Evolutionary conservation across 331 rosid species (phyloP), one percentile per base, ranked within the genome.

Genomic region (Spiraea crenata): DNA sequence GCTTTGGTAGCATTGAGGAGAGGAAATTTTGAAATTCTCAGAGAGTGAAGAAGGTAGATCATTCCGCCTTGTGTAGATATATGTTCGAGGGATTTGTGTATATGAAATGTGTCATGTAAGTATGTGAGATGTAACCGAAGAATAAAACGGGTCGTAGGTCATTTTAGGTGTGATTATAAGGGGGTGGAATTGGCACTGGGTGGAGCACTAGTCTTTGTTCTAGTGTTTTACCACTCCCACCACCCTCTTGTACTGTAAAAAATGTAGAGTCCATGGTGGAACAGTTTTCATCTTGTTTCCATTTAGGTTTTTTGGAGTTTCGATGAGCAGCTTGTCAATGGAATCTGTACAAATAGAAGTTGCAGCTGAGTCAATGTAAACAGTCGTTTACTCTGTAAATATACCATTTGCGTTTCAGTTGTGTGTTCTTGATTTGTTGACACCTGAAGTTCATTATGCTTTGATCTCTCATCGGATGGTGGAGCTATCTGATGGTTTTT

Each of bases 281-380:
- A 37, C 60, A 34, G 42, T 65, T 74, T 71, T 76, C 65, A 1
- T 57, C 67, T 58, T 69, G 57, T 74, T 56, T 74, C 63, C 69
- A 13, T 34, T 63, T 40, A 71, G 83, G 79, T 78, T 72, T 67
- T 71, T 57, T 42, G 63, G 81, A 55, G 79, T 71, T 63, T 38
- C 40, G 58, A 15, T 37, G 55, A 59, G 81, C 78, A 78, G 80
- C 84, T 74, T 76, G 56, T 69, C 70, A 57, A 72, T 52, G 67
- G 42, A 82, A 82, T 72, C 15, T 93, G 97, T 90, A 88, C 77
- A 87, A 80, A 74, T 77, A 60, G 75, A 77, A 82, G 82, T 73
- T 77, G 74, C 54, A 69, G 75, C 76, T 57, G 83, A 76, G 88
- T 73, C n/a, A n/a, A n/a, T 37, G 40, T 40, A 1, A 42, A 65